These are phyloP conservation scores for Carpinus viminea DNA, from an alignment of 306 rosid species.

Conservation along the genomic window DNA sequence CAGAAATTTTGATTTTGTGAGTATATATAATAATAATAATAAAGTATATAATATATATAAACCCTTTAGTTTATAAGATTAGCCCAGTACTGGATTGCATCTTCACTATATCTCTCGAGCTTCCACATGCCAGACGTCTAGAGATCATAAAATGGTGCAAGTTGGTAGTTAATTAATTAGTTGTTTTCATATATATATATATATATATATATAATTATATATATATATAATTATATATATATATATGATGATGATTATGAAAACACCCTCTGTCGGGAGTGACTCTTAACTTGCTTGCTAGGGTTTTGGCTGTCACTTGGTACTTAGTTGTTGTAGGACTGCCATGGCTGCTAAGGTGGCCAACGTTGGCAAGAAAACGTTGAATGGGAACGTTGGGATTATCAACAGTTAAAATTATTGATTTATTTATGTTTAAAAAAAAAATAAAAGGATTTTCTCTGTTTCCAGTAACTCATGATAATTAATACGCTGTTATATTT, in stretches of 20 bases:
- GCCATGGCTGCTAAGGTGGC: background rate
- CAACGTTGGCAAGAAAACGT: no score
- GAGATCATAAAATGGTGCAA: background rate
- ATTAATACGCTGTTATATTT: no score
- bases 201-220: no score
- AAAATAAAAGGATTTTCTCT: no score
- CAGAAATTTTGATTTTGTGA: background rate
- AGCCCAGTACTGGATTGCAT: background rate
- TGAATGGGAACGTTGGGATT: no score
- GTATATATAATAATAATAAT: background rate
- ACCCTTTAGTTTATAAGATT: no score
- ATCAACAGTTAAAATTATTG: no score
- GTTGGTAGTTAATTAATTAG: background rate
- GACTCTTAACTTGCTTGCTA: background rate
- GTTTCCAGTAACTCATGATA: no score
- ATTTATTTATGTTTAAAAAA: no score
- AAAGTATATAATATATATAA: no score
- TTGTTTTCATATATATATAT: no score
- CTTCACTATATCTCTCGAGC: background rate
- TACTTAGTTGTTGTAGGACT: background rate
- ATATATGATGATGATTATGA: background rate
- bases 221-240: no score
- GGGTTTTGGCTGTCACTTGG: slow-evolving; percentile 1
- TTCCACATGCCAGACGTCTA: slow-evolving; percentile 31
- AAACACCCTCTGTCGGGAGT: background rate